Conservation (phyloP, 2,329 filamentous ascomycete species). For the Monilinia laxa region DNA sequence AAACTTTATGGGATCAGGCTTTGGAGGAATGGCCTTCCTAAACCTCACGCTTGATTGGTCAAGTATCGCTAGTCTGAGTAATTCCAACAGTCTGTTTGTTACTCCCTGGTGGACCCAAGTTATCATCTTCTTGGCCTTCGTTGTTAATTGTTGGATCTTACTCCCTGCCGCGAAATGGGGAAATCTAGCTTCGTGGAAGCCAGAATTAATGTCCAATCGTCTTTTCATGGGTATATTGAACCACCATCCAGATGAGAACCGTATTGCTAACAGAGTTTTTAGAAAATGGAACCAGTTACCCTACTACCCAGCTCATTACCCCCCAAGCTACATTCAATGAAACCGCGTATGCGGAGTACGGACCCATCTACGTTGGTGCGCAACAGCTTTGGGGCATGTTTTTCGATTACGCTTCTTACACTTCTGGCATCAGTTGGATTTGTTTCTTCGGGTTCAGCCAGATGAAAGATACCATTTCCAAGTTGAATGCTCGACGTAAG, state of each 20-base stretch:
- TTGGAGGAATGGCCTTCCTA: slow-evolving; percentile 62
- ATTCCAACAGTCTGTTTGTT: slow-evolving; percentile 51
- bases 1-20: slow-evolving; percentile 60
- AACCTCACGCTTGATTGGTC: slow-evolving; percentile 62
- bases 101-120: slow-evolving; percentile 61
- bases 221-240: slow-evolving; percentile 47
- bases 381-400: slow-evolving; percentile 60
- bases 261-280: not conserved
- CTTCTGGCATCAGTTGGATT: slow-evolving; percentile 60
- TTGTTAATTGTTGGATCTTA: slow-evolving; percentile 57
- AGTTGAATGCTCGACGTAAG: slow-evolving; percentile 44
- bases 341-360: slow-evolving; percentile 49
- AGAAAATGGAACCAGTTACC: slow-evolving; percentile 42
- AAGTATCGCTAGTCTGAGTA: slow-evolving; percentile 50
- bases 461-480: slow-evolving; percentile 47
- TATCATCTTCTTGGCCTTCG: slow-evolving; percentile 55
- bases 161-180: slow-evolving; percentile 60
- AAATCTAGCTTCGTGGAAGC: slow-evolving; percentile 51
- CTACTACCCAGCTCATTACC: slow-evolving; percentile 41
- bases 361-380: slow-evolving; percentile 56
- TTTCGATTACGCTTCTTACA: slow-evolving; percentile 60
- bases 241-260: not conserved
- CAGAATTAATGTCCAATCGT: slow-evolving; percentile 58
- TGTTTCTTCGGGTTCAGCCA: slow-evolving; percentile 53
- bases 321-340: slow-evolving; percentile 40